Conservation (phyloP, 1,284 basidiomycete genomes). For the Sanghuangporus sanghuang region DNA sequence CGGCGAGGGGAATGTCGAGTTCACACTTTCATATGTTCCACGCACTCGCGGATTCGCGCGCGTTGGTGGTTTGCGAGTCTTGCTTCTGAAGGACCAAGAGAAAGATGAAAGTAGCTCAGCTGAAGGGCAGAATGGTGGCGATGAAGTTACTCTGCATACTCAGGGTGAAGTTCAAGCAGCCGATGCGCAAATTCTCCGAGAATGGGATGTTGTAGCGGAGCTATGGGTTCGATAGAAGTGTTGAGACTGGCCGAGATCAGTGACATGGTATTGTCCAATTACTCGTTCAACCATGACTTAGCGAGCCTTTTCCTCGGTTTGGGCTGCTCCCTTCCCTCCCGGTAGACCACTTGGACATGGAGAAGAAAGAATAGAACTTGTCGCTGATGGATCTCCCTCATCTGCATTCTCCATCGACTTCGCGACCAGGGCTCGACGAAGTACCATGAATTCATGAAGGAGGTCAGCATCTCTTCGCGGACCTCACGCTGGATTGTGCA, state of each 20-base stretch:
- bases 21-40: conserved; percentile 7
- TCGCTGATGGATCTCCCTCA: too few species aligned
- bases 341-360: too few species aligned
- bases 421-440: too few species aligned
- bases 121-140: not conserved
- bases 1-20: conserved; percentile 12
- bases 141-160: conserved; percentile 22
- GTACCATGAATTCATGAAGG: too few species aligned
- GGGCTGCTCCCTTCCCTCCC: too few species aligned
- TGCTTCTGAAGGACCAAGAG: conserved; percentile 37
- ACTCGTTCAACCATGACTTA: too few species aligned
- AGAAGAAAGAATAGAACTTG: too few species aligned
- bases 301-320: too few species aligned
- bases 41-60: conserved; percentile 12
- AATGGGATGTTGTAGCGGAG: conserved; percentile 66
- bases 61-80: conserved; percentile 15
- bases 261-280: too few species aligned
- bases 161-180: conserved; percentile 19
- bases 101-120: conserved; percentile 18
- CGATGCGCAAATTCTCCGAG: conserved; percentile 45
- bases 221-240: conserved; percentile 44
- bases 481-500: too few species aligned
- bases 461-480: too few species aligned
- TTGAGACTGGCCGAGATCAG: not conserved
- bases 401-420: too few species aligned